These are phyloP conservation scores for Exophiala phaeomuriformis DNA, from an alignment of 2,329 filamentous ascomycete genomes.

Conservation along the genomic window DNA sequence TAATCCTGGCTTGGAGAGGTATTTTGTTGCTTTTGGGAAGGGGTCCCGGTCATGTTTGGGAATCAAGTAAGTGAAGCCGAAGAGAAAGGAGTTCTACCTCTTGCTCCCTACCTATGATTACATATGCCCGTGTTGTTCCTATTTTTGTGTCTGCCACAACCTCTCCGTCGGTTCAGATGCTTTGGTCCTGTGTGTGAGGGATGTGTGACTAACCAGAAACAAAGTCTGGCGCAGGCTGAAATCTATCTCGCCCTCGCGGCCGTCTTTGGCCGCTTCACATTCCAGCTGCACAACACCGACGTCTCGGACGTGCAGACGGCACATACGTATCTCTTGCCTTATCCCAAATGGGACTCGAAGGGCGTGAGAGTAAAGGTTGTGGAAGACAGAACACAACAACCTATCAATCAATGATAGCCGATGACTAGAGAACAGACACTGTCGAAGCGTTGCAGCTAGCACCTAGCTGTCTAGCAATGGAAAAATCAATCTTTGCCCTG, in stretches of 20 bases:
- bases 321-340: background rate
- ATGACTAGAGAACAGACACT: too few relatives aligned
- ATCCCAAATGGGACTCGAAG: background rate
- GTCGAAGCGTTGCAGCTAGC: too few relatives aligned
- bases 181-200: too few relatives aligned
- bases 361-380: background rate
- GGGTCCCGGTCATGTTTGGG: too few relatives aligned
- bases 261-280: constrained; percentile 8
- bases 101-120: too few relatives aligned
- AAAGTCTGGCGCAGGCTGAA: constrained; percentile 10
- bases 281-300: constrained; percentile 12
- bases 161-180: background rate
- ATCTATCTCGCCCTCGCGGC: constrained; percentile 12
- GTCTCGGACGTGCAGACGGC: background rate
- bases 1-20: constrained; percentile 28
- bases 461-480: too few relatives aligned
- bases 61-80: background rate
- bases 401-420: too few relatives aligned
- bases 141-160: background rate
- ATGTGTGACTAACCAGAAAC: too few relatives aligned
- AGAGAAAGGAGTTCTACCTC: too few relatives aligned
- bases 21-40: too few relatives aligned
- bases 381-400: background rate
- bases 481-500: too few relatives aligned
- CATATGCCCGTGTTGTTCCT: background rate